A percentile compares a stretch with the other conserved stretches of the same genome.
Conservation (phyloP, 116 monocot species). For the Zostera marina region DNA sequence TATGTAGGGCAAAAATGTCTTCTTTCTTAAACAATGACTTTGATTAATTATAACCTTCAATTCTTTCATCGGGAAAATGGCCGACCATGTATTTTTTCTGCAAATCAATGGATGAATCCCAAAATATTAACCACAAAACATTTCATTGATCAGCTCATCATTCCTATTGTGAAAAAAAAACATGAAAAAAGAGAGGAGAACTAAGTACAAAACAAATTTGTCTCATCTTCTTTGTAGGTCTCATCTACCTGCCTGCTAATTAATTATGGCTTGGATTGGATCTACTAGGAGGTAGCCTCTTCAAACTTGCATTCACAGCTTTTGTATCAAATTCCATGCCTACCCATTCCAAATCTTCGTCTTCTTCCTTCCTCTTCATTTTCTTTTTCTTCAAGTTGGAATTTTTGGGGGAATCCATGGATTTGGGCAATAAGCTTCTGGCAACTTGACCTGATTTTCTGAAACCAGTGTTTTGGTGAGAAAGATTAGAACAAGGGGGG, state of each 20-base stretch:
- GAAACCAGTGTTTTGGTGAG: background rate
- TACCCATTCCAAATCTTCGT: background rate
- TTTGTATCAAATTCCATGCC: background rate
- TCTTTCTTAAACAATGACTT: too few species aligned
- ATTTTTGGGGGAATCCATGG: background rate
- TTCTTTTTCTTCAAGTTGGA: background rate
- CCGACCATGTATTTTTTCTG: too few species aligned
- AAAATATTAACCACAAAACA: too few species aligned
- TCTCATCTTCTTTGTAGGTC: slow-evolving; percentile 1
- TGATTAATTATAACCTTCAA: too few species aligned
- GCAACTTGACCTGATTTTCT: background rate
- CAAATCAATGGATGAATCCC: too few species aligned
- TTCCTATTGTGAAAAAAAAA: background rate
- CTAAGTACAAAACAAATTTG: background rate
- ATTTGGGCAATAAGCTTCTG: background rate
- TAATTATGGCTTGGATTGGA: slow-evolving; percentile 13
- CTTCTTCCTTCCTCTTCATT: background rate
- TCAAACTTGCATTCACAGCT: slow-evolving; percentile 5
- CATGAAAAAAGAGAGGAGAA: background rate
- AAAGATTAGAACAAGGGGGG: background rate
- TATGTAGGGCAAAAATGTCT: too few species aligned
- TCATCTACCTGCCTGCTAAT: background rate
- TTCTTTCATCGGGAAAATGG: too few species aligned
- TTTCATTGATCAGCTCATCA: too few species aligned
- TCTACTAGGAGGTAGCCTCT: slow-evolving; percentile 7